Evolutionary conservation across 768 basidiomycete genomes (phyloP).

Genomic region (Psilocybe tampanensis): DNA sequence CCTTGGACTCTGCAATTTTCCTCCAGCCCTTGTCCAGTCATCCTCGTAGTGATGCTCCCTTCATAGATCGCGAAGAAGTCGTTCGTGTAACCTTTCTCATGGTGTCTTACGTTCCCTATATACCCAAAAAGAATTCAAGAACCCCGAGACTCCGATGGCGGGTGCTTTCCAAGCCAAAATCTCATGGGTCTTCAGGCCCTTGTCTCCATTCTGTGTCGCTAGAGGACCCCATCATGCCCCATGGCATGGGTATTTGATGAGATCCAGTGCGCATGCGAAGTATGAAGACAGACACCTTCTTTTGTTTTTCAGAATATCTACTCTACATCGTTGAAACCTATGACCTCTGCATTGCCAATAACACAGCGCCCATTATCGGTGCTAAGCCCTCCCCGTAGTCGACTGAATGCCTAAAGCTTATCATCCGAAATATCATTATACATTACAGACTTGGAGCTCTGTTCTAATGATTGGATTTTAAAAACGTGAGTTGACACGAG

Average conservation of each 20-base stretch:
- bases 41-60: neutral
- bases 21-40: neutral
- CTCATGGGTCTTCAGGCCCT: conserved; percentile 22
- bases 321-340: no score
- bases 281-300: neutral
- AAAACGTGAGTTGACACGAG: neutral
- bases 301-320: neutral
- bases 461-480: neutral
- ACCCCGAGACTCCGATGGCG: conserved; percentile 21
- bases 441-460: neutral
- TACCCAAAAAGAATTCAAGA: conserved; percentile 16
- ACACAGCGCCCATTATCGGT: neutral
- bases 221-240: conserved; percentile 20
- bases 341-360: neutral
- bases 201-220: conserved; percentile 22
- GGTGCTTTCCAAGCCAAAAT: conserved; percentile 18
- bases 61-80: conserved; percentile 7
- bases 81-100: conserved; percentile 22
- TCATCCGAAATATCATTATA: neutral
- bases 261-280: neutral
- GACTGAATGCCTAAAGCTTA: neutral
- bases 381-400: neutral
- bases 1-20: neutral
- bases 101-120: conserved; percentile 21
- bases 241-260: conserved; percentile 35